Conservation (phyloP, 169 alveolate genomes). For the Neospora caninum region DNA sequence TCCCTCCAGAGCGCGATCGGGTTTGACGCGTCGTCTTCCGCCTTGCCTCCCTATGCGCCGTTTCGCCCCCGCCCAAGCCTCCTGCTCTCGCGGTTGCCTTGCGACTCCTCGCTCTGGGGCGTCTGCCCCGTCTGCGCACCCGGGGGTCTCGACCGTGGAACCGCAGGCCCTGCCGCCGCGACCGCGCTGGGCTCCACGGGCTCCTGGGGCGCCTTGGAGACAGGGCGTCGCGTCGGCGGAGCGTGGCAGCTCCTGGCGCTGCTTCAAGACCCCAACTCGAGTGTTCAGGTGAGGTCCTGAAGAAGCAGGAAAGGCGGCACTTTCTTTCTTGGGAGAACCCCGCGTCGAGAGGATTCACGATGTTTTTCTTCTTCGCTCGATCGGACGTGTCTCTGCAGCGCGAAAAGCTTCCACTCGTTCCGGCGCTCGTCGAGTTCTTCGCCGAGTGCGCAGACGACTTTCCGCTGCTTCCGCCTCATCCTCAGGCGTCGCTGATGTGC, state of each 20-base stretch:
- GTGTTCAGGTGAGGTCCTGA: neutral
- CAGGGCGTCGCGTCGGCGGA: neutral
- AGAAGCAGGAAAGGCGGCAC: neutral
- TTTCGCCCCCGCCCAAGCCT: neutral
- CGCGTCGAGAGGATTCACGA: neutral
- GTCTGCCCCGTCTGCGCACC: neutral
- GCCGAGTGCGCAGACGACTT: neutral
- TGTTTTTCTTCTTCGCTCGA: neutral
- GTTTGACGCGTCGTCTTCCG: neutral
- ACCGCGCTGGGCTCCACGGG: neutral
- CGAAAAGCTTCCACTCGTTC: neutral
- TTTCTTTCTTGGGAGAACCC: too few species aligned
- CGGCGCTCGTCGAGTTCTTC: neutral
- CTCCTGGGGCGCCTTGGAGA: neutral
- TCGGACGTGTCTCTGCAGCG: neutral
- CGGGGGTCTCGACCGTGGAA: neutral
- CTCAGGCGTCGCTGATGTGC: neutral
- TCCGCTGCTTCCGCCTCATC: neutral
- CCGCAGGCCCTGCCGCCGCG: neutral
- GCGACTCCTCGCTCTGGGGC: neutral
- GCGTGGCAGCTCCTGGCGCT: neutral
- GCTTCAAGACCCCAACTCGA: neutral
- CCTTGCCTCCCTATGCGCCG: neutral
- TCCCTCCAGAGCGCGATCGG: neutral
- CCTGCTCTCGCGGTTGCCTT: too few species aligned